Evolutionary conservation across 2,329 filamentous ascomycete genomes (phyloP), one percentile per base, ranked within the genome.

Genomic region (Cladobotryum protrusum): DNA sequence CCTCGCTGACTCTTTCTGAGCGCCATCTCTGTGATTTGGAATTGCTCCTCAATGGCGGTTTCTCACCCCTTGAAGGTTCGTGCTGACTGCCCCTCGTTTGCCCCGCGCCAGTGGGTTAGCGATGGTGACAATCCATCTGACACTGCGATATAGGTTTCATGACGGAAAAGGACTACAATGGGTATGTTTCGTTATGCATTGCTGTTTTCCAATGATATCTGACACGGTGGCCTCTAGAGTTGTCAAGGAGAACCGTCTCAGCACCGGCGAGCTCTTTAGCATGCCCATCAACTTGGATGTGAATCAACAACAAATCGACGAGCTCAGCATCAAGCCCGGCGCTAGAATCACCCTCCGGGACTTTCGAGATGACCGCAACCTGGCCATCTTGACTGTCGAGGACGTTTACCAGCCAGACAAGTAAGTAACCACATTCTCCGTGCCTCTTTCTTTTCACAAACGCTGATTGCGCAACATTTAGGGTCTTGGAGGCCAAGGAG

Each of bases 1-100:
- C 90, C 35, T 87, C 92, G 35, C 78, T 99, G 59, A 75, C 86
- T 53, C 83, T 99, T 59, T 87, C 82, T 46, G 93, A 99, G 79
- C 85, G 93, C 64, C 93, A 99, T 74, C 84, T 99, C 45, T 99
- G 93, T 74, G 93, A 99, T 79, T 80, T 99, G 59, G 93, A 99
- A 74, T 75, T 99, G 72, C 90, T 99, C 65, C 84, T 99, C 71
- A 97, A 90, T 71, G 93, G 93, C 68, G 93, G 93, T 58, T 99
- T 99, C 77, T 96, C 91, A 57, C 93, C 93, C 52, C 82, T 99
- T 37, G 92, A 99, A 82, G 93, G 91, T 95, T 63, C 56, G 83
- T 78, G 40, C 45, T 51, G 32, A 35, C 34, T 18, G 43, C 20
- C 20, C 42, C 40, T 40, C 47, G 36, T 40, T n/a, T 44, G 45